Conservation (phyloP, 257 asterid species). For the Pogostemon cablin region DNA sequence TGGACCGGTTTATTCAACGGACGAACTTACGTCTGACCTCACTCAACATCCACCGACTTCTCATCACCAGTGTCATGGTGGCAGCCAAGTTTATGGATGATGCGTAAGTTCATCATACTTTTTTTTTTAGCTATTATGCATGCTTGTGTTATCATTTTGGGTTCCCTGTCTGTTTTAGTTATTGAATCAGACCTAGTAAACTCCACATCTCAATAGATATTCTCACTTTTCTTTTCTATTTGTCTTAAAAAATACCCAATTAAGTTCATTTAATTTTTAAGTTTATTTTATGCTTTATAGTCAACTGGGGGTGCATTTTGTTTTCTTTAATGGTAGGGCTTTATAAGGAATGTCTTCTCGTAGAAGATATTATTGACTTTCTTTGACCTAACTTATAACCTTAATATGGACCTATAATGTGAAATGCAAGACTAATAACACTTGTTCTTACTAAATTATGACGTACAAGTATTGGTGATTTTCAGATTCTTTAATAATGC, state of each 20-base stretch:
- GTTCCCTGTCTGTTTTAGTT: not conserved
- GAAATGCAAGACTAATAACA: not conserved
- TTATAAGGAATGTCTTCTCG: not conserved
- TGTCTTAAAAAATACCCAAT: not conserved
- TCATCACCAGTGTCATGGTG: constrained; percentile 87
- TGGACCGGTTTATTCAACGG: constrained; percentile 68
- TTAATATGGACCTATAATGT: not conserved
- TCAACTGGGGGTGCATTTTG: not conserved
- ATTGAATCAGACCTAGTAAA: too few species aligned
- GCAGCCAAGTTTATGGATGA: constrained; percentile 95
- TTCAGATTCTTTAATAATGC: constrained; percentile 88
- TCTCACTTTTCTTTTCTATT: not conserved
- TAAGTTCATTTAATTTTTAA: not conserved
- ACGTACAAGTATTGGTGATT: not conserved
- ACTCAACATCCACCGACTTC: constrained; percentile 80
- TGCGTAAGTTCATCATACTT: constrained; percentile 62
- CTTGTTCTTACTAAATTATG: not conserved
- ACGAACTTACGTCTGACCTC: constrained; percentile 56
- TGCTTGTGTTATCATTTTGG: not conserved
- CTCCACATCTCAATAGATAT: not conserved
- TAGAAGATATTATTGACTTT: not conserved
- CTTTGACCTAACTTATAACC: not conserved
- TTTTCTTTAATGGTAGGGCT: not conserved
- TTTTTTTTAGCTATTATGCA: not conserved
- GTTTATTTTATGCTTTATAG: not conserved